Percentiles rank a stretch among this genome's conserved stretches.
phyloP scores from a whole-genome alignment of 2,329 filamentous ascomycete genomes.

The Neopestalotiopsis sp. region DNA sequence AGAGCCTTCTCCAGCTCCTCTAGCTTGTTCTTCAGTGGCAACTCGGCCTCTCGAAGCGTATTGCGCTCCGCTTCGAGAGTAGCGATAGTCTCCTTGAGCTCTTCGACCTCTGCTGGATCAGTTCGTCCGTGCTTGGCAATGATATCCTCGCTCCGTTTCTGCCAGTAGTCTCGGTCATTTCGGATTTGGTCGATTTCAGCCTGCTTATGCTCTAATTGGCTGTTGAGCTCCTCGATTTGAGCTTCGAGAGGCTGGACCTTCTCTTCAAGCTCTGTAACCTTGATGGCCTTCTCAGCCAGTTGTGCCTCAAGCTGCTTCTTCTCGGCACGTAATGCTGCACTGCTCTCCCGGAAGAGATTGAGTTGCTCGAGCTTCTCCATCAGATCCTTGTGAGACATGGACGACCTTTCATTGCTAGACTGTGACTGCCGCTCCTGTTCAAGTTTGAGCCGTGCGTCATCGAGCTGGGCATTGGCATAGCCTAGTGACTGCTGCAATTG shows the following conservation, averaged over 20 bases:
- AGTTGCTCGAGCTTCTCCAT: conserved; percentile 96
- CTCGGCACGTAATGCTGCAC: conserved; percentile 87
- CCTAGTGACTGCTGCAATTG: conserved; percentile 89
- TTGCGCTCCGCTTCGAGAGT: conserved; percentile 70
- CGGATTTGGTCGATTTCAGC: conserved; percentile 89
- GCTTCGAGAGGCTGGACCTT: conserved; percentile 84
- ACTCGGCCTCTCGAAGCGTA: conserved; percentile 54
- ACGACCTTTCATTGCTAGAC: conserved; percentile 73
- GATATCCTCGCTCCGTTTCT: conserved; percentile 94
- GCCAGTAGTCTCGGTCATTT: conserved; percentile 92
- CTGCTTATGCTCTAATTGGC: conserved; percentile 79
- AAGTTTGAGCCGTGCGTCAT: conserved; percentile 86
- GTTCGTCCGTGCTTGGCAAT: conserved; percentile 95
- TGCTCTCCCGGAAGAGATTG: conserved; percentile 95
- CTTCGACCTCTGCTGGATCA: conserved; percentile 90
- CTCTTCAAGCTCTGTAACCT: conserved; percentile 74
- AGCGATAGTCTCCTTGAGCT: conserved; percentile 79
- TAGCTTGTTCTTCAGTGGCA: conserved; percentile 59
- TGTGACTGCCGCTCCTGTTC: conserved; percentile 85
- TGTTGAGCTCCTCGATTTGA: conserved; percentile 82
- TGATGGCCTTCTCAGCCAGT: conserved; percentile 75
- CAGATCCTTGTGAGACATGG: conserved; percentile 84
- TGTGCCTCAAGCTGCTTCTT: conserved; percentile 79
- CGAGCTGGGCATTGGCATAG: conserved; percentile 84
- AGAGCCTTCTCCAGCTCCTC: conserved; percentile 56